phyloP scores from a whole-genome alignment of 2,329 filamentous ascomycete species.

The Neocatenulostroma microsporum region DNA sequence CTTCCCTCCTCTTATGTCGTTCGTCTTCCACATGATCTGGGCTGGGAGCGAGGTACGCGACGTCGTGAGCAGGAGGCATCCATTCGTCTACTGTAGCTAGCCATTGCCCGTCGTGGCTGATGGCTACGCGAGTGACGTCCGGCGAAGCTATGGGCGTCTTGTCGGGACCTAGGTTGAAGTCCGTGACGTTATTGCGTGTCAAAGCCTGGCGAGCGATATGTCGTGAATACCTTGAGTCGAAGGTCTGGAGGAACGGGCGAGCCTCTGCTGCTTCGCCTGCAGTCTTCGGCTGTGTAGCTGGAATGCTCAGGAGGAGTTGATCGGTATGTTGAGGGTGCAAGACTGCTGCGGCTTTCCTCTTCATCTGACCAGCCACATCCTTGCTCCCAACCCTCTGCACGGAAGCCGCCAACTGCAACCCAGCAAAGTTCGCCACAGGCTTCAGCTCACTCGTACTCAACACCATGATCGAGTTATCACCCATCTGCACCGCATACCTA shows the following conservation, averaged over 20 bases:
- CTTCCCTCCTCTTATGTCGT: constrained; percentile 51
- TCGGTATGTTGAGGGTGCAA: constrained; percentile 35
- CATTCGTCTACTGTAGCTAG: constrained; percentile 88
- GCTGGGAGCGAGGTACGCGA: constrained; percentile 46
- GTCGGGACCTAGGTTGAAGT: constrained; percentile 65
- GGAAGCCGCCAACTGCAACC: constrained; percentile 54
- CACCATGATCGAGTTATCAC: constrained; percentile 87
- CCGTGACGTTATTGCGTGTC: constrained; percentile 78
- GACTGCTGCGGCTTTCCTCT: constrained; percentile 27
- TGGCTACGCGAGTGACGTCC: constrained; percentile 63
- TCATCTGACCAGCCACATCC: too few relatives aligned
- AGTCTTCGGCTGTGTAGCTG: constrained; percentile 41
- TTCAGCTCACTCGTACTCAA: constrained; percentile 83
- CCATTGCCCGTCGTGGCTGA: constrained; percentile 78
- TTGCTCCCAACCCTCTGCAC: too few relatives aligned
- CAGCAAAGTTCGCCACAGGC: constrained; percentile 74
- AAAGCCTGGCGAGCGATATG: constrained; percentile 82
- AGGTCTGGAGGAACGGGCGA: constrained; percentile 67
- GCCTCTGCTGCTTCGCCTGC: constrained; percentile 26
- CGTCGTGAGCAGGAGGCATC: constrained; percentile 64
- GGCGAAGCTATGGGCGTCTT: constrained; percentile 68
- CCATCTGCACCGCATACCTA: constrained; percentile 75
- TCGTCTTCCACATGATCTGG: constrained; percentile 30
- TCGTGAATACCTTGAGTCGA: constrained; percentile 71
- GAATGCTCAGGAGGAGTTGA: constrained; percentile 44